Percentiles rank a stretch among this genome's conserved stretches.
These are phyloP conservation scores for Rhododendron mucronatum DNA, from an alignment of 148 eudicot genomes.

Conservation along the genomic window DNA sequence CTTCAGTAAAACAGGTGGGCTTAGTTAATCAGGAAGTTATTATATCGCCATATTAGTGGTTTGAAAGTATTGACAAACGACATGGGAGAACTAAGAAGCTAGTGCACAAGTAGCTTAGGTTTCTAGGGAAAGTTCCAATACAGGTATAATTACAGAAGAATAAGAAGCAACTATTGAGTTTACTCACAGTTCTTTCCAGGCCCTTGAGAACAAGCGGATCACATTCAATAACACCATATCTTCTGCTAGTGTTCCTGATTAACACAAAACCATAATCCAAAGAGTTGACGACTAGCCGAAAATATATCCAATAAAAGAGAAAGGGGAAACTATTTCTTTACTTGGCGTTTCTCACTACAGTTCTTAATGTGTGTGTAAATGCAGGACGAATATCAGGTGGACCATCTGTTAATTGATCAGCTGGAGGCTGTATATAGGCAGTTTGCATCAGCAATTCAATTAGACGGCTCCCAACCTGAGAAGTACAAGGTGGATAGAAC, in stretches of 20 bases:
- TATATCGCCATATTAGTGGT: background rate
- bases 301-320: background rate
- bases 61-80: background rate
- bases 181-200: slow-evolving; percentile 78
- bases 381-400: slow-evolving; percentile 91
- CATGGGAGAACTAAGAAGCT: background rate
- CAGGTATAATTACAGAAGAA: background rate
- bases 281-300: slow-evolving; percentile 2
- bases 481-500: slow-evolving; percentile 11
- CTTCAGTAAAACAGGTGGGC: background rate
- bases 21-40: background rate
- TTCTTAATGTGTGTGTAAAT: slow-evolving; percentile 55
- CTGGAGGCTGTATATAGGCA: slow-evolving; percentile 76
- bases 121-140: background rate
- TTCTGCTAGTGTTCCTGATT: slow-evolving; percentile 51
- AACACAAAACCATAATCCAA: slow-evolving; percentile 7
- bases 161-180: background rate
- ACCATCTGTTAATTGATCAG: slow-evolving; percentile 48
- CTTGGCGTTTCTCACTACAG: slow-evolving; percentile 48
- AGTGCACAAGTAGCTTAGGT: background rate
- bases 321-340: slow-evolving; percentile 21
- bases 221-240: slow-evolving; percentile 80
- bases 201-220: slow-evolving; percentile 71
- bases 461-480: slow-evolving; percentile 83
- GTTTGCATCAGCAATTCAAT: slow-evolving; percentile 79